Evolutionary conservation across 2,329 filamentous ascomycete genomes (phyloP), one percentile per base, ranked within the genome.

Genomic region (Thelonectria olida): DNA sequence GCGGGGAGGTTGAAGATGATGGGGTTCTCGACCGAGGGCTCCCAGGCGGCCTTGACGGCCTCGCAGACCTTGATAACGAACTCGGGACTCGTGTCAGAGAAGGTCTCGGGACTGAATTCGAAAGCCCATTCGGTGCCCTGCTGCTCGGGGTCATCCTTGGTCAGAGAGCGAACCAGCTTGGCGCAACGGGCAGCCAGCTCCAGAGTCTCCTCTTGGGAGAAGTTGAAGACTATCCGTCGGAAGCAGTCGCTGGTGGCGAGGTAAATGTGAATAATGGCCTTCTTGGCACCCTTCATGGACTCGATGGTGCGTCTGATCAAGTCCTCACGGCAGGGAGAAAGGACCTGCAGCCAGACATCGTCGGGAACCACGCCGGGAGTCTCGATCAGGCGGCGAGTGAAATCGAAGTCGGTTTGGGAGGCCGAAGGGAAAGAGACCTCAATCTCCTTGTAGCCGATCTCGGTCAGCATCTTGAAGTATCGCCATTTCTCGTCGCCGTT

Each of bases 1-100:
- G 96, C 95, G 1, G 96, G 95, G 52, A 99, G 85, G 81, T 98
- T 98, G 85, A 99, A 96, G 75, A 99, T 97, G 77, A 99, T 92
- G 48, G 90, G 92, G 70, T 88, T 90, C 76, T 92, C 88, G 38
- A 83, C 88, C 0, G 87, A 88, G 1, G 96, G 95, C 64, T 85
- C 93, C 96, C 96, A 99, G 1, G 94, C 96, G 6, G 84, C 90
- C 85, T 97, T 97, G 72, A 98, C 95, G 31, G 95, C 95, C 75
- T 97, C 89, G 77, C 96, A 98, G 41, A 98, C 85, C 74, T 90
- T 80, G 31, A 98, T 80, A 15, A 88, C 92, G 73, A 91, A 98
- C 39, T 96, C 93, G 12, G 92, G 90, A 58, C 89, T 86, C 2
- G 93, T 92, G 78, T 98, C 95, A 6, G 94, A 97, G 81, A 98